Percentiles rank a stretch among this genome's conserved stretches.
Conservation (phyloP, 768 basidiomycete genomes). For the Tulasnella sp. region DNA sequence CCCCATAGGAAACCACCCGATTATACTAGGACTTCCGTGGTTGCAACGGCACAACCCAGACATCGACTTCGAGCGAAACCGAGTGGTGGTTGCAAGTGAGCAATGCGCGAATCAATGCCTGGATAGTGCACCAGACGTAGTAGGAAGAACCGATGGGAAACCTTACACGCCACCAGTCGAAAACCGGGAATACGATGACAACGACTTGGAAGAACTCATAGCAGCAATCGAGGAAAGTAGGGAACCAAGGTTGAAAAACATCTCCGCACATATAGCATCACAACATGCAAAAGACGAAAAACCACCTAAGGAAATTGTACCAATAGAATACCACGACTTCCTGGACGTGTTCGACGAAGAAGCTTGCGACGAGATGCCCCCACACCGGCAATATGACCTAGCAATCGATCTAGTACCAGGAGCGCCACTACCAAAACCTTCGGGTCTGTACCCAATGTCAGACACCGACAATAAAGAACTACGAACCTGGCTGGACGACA, state of each 20-base stretch:
- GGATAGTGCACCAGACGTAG: not conserved
- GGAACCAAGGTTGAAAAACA: not conserved
- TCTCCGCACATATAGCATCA: not conserved
- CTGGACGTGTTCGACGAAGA: constrained; percentile 28
- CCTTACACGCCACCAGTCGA: not conserved
- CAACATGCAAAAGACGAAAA: not conserved
- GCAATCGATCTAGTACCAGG: constrained; percentile 32
- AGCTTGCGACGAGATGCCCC: constrained; percentile 31
- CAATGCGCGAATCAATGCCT: not conserved
- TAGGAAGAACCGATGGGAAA: not conserved
- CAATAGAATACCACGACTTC: constrained; percentile 30
- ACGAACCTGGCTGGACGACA: constrained; percentile 32
- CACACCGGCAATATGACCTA: constrained; percentile 35
- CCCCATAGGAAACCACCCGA: not conserved
- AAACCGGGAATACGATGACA: not conserved
- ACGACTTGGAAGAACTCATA: not conserved
- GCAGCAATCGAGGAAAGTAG: not conserved
- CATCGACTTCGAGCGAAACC: not conserved
- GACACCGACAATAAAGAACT: constrained; percentile 32
- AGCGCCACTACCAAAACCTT: constrained; percentile 25
- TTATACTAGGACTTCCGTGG: constrained; percentile 2
- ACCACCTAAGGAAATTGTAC: constrained; percentile 21
- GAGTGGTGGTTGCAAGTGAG: not conserved
- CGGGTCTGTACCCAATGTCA: constrained; percentile 33
- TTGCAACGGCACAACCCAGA: not conserved